A percentile compares a stretch with the other conserved stretches of the same genome.
phyloP scores from a whole-genome alignment of 495 filamentous ascomycete species.

The Astrothelium subdiscretum region DNA sequence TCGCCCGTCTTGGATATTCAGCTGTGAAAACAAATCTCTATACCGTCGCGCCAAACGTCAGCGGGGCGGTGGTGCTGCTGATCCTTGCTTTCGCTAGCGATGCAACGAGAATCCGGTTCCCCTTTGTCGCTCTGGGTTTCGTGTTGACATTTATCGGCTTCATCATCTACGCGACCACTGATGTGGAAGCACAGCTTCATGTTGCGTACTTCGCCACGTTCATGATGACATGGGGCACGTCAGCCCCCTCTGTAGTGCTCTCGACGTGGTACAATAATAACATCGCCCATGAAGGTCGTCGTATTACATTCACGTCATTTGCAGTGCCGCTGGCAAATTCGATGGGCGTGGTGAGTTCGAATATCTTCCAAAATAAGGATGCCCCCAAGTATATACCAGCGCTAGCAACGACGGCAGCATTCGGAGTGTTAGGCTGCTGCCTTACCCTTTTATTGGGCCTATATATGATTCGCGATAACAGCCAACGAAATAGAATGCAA shows the following conservation, averaged over 20 bases:
- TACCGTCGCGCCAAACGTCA: constrained; percentile 58
- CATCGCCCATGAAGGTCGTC: constrained; percentile 59
- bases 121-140: constrained; percentile 63
- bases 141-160: constrained; percentile 63
- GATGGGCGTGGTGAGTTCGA: constrained; percentile 66
- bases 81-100: constrained; percentile 59
- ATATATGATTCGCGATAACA: constrained; percentile 65
- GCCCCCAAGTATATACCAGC: constrained; percentile 66
- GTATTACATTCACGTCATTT: constrained; percentile 58
- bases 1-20: constrained; percentile 47
- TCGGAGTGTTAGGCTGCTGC: constrained; percentile 52
- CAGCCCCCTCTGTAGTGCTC: constrained; percentile 41
- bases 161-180: constrained; percentile 60
- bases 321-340: constrained; percentile 63
- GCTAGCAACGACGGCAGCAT: constrained; percentile 58
- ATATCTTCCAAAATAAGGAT: constrained; percentile 62
- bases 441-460: constrained; percentile 46
- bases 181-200: constrained; percentile 45
- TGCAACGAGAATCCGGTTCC: constrained; percentile 52
- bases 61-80: constrained; percentile 56
- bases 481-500: constrained; percentile 45
- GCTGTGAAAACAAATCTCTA: constrained; percentile 66
- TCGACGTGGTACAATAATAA: constrained; percentile 71
- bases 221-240: constrained; percentile 66
- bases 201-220: constrained; percentile 69